Conservation (phyloP, 73 alveolate species). For the Paramecium tetraurelia region DNA sequence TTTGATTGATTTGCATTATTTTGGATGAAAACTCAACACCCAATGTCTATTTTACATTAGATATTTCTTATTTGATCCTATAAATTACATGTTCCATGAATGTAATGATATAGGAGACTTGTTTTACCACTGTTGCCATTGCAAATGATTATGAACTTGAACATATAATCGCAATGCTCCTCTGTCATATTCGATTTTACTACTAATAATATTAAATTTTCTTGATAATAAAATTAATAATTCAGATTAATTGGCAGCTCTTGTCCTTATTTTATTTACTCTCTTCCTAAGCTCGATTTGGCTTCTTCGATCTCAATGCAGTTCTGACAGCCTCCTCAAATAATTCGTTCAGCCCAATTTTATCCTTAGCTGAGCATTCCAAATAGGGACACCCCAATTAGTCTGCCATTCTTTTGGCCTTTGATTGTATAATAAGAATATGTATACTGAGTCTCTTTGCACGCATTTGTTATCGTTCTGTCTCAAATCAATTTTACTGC, state of each 20-base stretch:
- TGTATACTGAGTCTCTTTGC: background rate
- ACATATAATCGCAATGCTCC: background rate
- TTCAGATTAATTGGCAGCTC: background rate
- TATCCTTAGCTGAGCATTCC: slow-evolving; percentile 50
- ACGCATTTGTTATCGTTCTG: background rate
- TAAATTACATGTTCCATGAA: background rate
- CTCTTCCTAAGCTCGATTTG: background rate
- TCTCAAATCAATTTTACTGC: slow-evolving; percentile 69
- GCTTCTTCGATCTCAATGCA: background rate
- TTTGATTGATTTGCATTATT: background rate
- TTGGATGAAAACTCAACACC: slow-evolving; percentile 24
- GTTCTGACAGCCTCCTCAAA: slow-evolving; percentile 10
- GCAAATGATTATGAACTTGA: background rate
- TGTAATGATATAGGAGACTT: background rate
- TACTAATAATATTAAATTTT: background rate
- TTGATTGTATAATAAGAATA: background rate
- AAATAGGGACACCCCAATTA: background rate
- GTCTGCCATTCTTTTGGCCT: background rate
- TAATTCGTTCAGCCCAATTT: slow-evolving; percentile 22
- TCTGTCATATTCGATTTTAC: background rate
- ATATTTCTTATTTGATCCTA: background rate
- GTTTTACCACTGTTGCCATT: background rate
- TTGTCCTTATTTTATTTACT: background rate
- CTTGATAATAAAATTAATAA: background rate
- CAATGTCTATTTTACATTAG: background rate